phyloP scores from a whole-genome alignment of 768 basidiomycete species.

The Exidia glandulosa region DNA sequence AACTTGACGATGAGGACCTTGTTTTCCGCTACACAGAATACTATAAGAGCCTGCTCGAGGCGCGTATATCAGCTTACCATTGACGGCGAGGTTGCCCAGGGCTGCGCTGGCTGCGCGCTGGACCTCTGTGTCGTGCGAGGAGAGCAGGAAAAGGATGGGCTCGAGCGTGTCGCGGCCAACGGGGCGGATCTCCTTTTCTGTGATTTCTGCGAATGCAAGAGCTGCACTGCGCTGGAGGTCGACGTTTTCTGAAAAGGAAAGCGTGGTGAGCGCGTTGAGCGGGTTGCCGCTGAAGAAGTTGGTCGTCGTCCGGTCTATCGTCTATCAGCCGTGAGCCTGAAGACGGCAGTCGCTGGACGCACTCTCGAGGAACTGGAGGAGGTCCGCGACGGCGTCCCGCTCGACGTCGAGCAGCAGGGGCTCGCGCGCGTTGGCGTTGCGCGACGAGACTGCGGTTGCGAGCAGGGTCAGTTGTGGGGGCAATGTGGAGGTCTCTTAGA shows the following conservation, averaged over 20 bases:
- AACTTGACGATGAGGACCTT: constrained; percentile 97
- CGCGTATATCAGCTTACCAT: constrained; percentile 22
- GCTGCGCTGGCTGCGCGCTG: constrained; percentile 97
- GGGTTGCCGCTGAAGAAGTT: constrained; percentile 97
- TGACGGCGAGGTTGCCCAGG: constrained; percentile 93
- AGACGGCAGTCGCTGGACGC: constrained; percentile 19
- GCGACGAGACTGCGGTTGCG: constrained; percentile 51
- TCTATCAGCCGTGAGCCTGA: neutral
- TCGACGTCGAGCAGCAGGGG: constrained; percentile 84
- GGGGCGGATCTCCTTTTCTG: constrained; percentile 96
- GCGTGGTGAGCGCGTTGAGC: constrained; percentile 84
- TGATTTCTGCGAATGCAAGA: constrained; percentile 97
- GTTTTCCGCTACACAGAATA: constrained; percentile 68
- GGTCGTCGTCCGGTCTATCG: constrained; percentile 88
- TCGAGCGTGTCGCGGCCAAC: constrained; percentile 96
- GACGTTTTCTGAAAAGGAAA: constrained; percentile 98
- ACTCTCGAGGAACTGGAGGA: constrained; percentile 98
- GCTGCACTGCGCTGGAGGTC: constrained; percentile 97
- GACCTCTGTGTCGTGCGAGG: constrained; percentile 97
- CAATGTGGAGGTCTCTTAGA: constrained; percentile 8
- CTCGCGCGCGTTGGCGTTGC: constrained; percentile 78
- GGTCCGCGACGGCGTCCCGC: constrained; percentile 93
- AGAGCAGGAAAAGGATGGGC: constrained; percentile 92
- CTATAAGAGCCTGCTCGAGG: constrained; percentile 8
- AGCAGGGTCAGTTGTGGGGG: constrained; percentile 7